Percentiles rank a stretch among this genome's conserved stretches.
Evolutionary conservation across 2,329 filamentous ascomycete genomes (phyloP).

Genomic region (Hymenoscyphus fructigenus): DNA sequence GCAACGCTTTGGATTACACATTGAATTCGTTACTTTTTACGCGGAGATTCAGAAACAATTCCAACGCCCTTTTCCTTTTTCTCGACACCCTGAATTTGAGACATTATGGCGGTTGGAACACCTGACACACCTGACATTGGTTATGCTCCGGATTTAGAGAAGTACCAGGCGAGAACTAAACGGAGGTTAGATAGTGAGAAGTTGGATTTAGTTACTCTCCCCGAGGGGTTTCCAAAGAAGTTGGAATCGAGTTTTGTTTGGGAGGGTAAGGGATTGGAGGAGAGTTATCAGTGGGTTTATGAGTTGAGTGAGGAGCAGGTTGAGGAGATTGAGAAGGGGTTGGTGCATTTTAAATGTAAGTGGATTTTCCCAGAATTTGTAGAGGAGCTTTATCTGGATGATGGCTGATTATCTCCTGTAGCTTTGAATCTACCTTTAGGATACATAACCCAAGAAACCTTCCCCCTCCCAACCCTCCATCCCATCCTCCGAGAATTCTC

Average conservation of each 20-base stretch:
- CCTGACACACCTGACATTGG: conserved; percentile 61
- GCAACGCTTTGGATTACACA: conserved; percentile 3
- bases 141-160: conserved; percentile 54
- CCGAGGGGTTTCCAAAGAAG: conserved; percentile 49
- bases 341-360: conserved; percentile 41
- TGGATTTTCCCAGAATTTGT: background rate
- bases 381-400: background rate
- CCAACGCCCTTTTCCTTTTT: background rate
- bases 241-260: conserved; percentile 54
- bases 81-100: background rate
- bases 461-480: conserved; percentile 41
- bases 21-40: background rate
- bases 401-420: conserved; percentile 11
- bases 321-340: conserved; percentile 47
- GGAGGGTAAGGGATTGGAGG: conserved; percentile 51
- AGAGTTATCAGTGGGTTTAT: conserved; percentile 54
- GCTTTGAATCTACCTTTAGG: conserved; percentile 36
- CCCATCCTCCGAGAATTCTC: conserved; percentile 37
- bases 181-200: conserved; percentile 44
- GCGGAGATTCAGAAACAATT: background rate
- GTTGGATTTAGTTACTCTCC: conserved; percentile 42
- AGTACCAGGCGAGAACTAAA: conserved; percentile 51
- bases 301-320: conserved; percentile 47
- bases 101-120: conserved; percentile 30
- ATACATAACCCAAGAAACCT: conserved; percentile 45